These are phyloP conservation scores for Medicago truncatula DNA, from an alignment of 306 rosid genomes.

Conservation along the genomic window DNA sequence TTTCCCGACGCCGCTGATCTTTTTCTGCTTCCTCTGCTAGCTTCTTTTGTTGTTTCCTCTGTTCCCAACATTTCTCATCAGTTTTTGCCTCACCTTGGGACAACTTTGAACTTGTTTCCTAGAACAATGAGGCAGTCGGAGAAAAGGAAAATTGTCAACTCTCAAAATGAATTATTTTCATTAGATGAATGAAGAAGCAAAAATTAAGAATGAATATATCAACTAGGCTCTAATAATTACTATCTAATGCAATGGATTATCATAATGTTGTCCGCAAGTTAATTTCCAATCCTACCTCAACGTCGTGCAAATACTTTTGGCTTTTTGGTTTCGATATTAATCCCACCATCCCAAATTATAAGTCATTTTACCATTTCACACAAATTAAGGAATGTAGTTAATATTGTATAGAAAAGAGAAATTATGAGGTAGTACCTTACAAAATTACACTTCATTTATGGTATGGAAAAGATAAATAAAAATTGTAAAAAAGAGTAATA, in stretches of 20 bases:
- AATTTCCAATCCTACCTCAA: conserved; percentile 14
- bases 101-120: conserved; percentile 67
- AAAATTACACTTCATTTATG: no score
- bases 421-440: no score
- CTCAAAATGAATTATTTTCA: conserved; percentile 13
- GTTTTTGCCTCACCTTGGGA: conserved; percentile 58
- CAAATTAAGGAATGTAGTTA: no score
- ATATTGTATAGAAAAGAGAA: no score
- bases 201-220: neutral
- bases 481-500: no score
- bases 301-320: conserved; percentile 1
- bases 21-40: conserved; percentile 80
- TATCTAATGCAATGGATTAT: neutral
- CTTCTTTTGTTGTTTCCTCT: conserved; percentile 66
- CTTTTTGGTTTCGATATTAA: neutral
- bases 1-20: conserved; percentile 73
- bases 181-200: conserved; percentile 6
- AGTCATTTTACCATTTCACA: no score
- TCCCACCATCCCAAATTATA: neutral
- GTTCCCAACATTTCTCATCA: conserved; percentile 60
- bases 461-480: no score
- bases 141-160: neutral
- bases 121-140: conserved; percentile 37
- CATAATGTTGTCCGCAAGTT: conserved; percentile 14
- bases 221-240: conserved; percentile 12